Evolutionary conservation across 208 protist species (phyloP), one percentile per base, ranked within the genome.

Genomic region (Herpetomonas muscarum): DNA sequence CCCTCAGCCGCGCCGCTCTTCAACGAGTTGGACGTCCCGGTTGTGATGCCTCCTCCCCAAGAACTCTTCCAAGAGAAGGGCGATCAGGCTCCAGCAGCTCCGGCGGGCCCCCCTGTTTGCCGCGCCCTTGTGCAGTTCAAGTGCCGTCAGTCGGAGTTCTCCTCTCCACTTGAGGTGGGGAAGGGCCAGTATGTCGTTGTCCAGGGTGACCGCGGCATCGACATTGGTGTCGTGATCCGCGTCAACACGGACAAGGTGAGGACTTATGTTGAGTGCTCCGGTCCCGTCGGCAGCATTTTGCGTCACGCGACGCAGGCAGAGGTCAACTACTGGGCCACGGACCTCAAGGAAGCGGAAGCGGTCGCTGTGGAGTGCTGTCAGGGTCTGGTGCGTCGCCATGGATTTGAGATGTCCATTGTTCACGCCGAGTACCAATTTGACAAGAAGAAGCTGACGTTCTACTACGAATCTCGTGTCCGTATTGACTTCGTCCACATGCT

Each of bases 371-470:
- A 70, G 6, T 85, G 76, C 57, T 92, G 81, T 59, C 81, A 88
- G 36, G 61, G 55, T 19, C 83, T 78, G 21, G 85, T 89, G 6
- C 45, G 67, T 10, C 55, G 65, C 22, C 81, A 89, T 36, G 64
- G 72, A 9, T 64, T 92, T 21, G 77, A 86, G 26, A 93, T 96
- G 81, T 65, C 79, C 12, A 80, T 96, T 51, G 76, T 71, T 15
- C 81, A 91, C n/a, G 84, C 85, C 0, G 87, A 94, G 55, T 96
- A 93, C 54, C 90, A 96, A 61, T 96, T 92, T 61, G 90, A 96
- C 66, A 93, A 93, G 52, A 94, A 96, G 55, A 96, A 96, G 70
- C 79, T 96, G 0, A 96, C 87, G 9, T 96, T 96, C 55, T 92
- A 93, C 73, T 96, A 96, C 71, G 77, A 77, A 13, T 74, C 90